phyloP scores from a whole-genome alignment of 208 protist species.

The Trypanosoma lewisi region DNA sequence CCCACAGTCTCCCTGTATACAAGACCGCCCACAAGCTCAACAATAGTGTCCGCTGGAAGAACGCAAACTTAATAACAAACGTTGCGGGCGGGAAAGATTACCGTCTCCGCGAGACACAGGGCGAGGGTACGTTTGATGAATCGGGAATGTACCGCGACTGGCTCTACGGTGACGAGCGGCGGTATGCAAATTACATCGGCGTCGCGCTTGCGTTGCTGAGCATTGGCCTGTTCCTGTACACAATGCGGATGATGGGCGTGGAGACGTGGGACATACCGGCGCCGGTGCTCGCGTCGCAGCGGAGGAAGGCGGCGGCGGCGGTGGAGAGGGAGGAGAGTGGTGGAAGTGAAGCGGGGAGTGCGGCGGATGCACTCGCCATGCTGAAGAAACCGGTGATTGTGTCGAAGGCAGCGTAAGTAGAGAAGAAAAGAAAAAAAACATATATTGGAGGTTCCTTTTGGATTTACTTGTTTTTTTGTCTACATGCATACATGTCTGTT shows the following conservation, averaged over 20 bases:
- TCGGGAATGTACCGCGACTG: conserved; percentile 89
- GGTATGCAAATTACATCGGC: conserved; percentile 86
- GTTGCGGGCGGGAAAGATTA: conserved; percentile 82
- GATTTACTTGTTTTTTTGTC: background rate
- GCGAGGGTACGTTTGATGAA: conserved; percentile 81
- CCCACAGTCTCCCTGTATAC: conserved; percentile 85
- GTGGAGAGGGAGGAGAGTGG: background rate
- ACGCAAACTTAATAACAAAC: conserved; percentile 80
- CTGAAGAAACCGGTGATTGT: conserved; percentile 69
- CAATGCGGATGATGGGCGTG: conserved; percentile 67
- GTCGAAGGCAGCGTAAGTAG: conserved; percentile 31
- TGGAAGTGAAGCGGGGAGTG: background rate
- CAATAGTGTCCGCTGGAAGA: conserved; percentile 83
- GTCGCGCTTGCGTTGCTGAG: conserved; percentile 45
- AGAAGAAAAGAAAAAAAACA: conserved; percentile 19
- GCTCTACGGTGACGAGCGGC: conserved; percentile 86
- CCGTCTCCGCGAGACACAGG: conserved; percentile 78
- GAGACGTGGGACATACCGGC: conserved; percentile 89
- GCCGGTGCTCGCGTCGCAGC: conserved; percentile 73
- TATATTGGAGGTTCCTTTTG: background rate
- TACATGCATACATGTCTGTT: conserved; percentile 15
- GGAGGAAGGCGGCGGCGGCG: conserved; percentile 37
- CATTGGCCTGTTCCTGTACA: conserved; percentile 80
- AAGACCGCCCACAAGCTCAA: conserved; percentile 86
- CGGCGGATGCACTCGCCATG: conserved; percentile 68